A percentile compares a stretch with the other conserved stretches of the same genome.
Conservation (phyloP, 1,139 yeast genomes). For the Geotrichum histeridarum region DNA sequence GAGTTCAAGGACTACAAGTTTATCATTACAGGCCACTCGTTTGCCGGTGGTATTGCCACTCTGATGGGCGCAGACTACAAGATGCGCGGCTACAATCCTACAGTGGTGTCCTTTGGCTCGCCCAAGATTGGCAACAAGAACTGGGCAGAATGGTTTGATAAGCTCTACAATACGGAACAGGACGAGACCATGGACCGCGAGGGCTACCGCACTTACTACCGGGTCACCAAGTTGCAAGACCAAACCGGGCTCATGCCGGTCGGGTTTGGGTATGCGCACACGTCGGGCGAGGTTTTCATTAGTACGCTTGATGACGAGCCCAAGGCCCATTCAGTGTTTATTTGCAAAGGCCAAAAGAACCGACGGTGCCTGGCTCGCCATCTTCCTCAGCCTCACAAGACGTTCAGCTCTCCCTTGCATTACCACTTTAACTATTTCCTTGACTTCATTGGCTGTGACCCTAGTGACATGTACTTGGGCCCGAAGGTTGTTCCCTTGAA, state of each 20-base stretch:
- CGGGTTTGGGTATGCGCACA: slow-evolving; percentile 17
- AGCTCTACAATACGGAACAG: slow-evolving; percentile 34
- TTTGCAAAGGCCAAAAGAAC: slow-evolving; percentile 10
- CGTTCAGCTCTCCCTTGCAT: background rate
- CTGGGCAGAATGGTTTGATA: slow-evolving; percentile 50
- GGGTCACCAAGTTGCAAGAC: slow-evolving; percentile 19
- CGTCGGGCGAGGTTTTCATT: slow-evolving; percentile 19
- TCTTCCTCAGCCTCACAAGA: background rate
- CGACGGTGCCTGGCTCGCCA: slow-evolving; percentile 8
- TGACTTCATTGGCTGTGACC: slow-evolving; percentile 5
- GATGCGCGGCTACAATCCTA: slow-evolving; percentile 47
- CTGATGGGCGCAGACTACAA: slow-evolving; percentile 56
- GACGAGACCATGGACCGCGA: slow-evolving; percentile 1
- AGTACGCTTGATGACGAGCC: background rate
- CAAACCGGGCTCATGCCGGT: slow-evolving; percentile 17
- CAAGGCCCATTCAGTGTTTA: background rate
- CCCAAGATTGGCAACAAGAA: slow-evolving; percentile 56
- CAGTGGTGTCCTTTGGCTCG: slow-evolving; percentile 54
- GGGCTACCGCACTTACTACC: slow-evolving; percentile 8
- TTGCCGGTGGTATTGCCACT: slow-evolving; percentile 68
- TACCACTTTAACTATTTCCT: slow-evolving; percentile 12
- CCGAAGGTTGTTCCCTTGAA: background rate
- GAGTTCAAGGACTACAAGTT: slow-evolving; percentile 47
- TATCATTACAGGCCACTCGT: slow-evolving; percentile 61
- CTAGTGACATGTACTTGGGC: background rate